phyloP scores from a whole-genome alignment of 345 rosid species.

The Ailanthus altissimus region DNA sequence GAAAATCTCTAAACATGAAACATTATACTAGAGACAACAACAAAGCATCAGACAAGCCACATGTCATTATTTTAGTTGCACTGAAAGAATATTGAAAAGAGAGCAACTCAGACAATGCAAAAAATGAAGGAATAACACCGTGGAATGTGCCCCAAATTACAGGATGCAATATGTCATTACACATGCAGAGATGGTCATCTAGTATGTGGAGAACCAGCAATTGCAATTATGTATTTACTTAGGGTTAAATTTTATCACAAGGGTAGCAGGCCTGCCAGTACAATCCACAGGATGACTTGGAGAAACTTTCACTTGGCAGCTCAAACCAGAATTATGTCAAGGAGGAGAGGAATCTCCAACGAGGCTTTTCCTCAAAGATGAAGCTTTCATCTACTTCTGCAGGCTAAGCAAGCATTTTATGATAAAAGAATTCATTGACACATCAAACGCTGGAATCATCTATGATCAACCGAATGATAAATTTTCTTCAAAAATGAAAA shows the following conservation, averaged over 20 bases:
- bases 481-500: too few species aligned
- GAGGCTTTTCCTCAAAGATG: background rate
- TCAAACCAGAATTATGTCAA: background rate
- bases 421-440: background rate
- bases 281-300: background rate
- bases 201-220: background rate
- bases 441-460: background rate
- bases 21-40: background rate
- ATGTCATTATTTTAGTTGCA: background rate
- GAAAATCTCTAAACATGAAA: background rate
- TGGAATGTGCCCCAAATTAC: background rate
- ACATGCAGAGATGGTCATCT: background rate
- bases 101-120: background rate
- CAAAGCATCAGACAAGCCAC: background rate
- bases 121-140: background rate
- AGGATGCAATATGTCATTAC: background rate
- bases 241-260: background rate
- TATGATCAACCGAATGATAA: background rate
- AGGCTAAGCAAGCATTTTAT: background rate
- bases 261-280: background rate
- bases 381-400: background rate
- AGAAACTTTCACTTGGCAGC: background rate
- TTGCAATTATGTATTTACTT: background rate
- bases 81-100: background rate
- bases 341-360: background rate